Base-by-base conservation (phyloP, 129 eudicot species). In the Helichrysum umbraculigerum region DNA sequence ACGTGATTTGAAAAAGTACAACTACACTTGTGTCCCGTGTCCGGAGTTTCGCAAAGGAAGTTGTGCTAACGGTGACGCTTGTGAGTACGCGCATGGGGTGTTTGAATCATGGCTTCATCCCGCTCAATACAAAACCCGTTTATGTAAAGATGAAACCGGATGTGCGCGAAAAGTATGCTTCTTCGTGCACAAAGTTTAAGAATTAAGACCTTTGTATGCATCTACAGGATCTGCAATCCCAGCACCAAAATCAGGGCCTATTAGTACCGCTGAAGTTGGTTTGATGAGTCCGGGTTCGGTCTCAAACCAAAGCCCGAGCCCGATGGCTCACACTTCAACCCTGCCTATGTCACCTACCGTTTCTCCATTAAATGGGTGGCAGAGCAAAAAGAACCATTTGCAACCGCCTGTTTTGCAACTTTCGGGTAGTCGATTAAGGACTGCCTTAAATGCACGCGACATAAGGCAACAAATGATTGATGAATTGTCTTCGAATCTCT, bases 101-200 rank as follows among this genome's bases (percentile, higher is more conserved):
- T 93, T 93, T 69, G 98, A 93, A 68, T 88, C 96, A 0, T 94
- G 98, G 98, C 90, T 94, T 5, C 98, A 94, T 66, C 98, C 98
- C 0, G 98, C 98, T 37, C 98, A 93, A 74, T 93, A 93, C 76
- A 77, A 88, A 28, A 93, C 98, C 44, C 77, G 98, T 52, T 83
- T 93, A 25, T 93, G 98, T 69, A 93, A 93, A 59, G 98, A 93
- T 54, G 98, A 90, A 74, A 86, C 81, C 0, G 88, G 88, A 0
- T 93, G 98, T 56, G 79, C 92, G 0, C 79, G 98, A 37, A 94
- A 91, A 78, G 97, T 94, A 28, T 94, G 98, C 71, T 94, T 94
- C 47, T 94, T 94, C 28, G 98, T 97, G 2, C 98, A 94, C 78
- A 91, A 64, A 65, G 79, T 47, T 3, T 97, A 91, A 15, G 98